Percentiles rank a stretch among this genome's conserved stretches.
Evolutionary conservation across 495 filamentous ascomycete species (phyloP).

Genomic region (Penicillium odoratum): DNA sequence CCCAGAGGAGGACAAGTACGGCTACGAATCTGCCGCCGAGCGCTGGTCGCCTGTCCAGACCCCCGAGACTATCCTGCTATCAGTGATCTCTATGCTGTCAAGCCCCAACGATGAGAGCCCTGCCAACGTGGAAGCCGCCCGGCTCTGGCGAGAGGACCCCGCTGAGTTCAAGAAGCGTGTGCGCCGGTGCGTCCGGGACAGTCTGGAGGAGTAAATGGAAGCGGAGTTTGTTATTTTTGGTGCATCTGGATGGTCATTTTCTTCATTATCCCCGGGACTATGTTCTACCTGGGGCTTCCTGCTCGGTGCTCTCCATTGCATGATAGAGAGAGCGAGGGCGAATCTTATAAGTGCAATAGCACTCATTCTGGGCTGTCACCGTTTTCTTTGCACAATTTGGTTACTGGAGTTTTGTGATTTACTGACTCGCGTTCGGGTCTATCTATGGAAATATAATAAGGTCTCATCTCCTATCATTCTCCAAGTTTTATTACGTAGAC

Average conservation of each 20-base stretch:
- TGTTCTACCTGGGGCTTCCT: background rate
- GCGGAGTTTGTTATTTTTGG: slow-evolving; percentile 3
- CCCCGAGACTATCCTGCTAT: slow-evolving; percentile 90
- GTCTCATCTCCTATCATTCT: background rate
- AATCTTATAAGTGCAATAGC: slow-evolving; percentile 8
- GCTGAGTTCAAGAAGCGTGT: slow-evolving; percentile 78
- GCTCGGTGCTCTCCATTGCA: slow-evolving; percentile 22
- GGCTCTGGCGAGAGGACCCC: slow-evolving; percentile 80
- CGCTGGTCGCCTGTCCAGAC: slow-evolving; percentile 97
- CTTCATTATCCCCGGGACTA: slow-evolving; percentile 1
- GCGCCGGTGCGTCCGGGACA: slow-evolving; percentile 77
- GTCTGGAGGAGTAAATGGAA: slow-evolving; percentile 63
- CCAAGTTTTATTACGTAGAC: too few species aligned
- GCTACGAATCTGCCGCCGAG: slow-evolving; percentile 90
- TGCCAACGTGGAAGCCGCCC: slow-evolving; percentile 90
- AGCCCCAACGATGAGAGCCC: slow-evolving; percentile 95
- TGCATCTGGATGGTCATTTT: slow-evolving; percentile 24
- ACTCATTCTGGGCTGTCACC: slow-evolving; percentile 5
- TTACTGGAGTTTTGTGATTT: background rate
- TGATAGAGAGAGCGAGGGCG: slow-evolving; percentile 25
- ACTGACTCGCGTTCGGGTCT: background rate
- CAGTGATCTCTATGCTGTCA: slow-evolving; percentile 89
- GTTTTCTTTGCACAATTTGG: background rate
- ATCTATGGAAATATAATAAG: background rate
- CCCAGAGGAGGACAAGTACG: slow-evolving; percentile 93